These are phyloP conservation scores for Sporobolomyces pararoseus DNA, from an alignment of 768 basidiomycete genomes.

Conservation along the genomic window DNA sequence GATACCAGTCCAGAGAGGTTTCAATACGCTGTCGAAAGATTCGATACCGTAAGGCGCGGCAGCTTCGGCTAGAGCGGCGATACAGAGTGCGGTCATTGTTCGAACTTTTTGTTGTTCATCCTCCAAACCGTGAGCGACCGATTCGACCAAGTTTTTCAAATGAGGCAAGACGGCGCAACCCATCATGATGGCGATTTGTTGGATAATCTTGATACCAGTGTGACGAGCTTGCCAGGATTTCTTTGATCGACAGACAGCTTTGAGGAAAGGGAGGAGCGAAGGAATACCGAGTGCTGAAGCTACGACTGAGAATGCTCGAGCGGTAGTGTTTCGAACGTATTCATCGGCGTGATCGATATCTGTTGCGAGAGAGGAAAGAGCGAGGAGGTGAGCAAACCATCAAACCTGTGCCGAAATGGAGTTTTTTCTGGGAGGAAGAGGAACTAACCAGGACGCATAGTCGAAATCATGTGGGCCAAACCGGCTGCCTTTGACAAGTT, in stretches of 20 bases:
- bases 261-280: constrained; percentile 92
- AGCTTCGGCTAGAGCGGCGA: constrained; percentile 93
- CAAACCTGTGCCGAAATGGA: not conserved
- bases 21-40: constrained; percentile 95
- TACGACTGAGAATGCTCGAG: constrained; percentile 94
- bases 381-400: not conserved
- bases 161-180: constrained; percentile 97
- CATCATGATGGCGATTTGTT: constrained; percentile 99
- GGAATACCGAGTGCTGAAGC: constrained; percentile 98
- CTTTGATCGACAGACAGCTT: constrained; percentile 96
- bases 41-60: constrained; percentile 99
- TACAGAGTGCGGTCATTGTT: constrained; percentile 87
- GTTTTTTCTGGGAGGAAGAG: no score
- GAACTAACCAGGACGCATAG: constrained; percentile 72
- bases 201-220: constrained; percentile 98
- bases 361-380: constrained; percentile 1
- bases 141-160: constrained; percentile 90
- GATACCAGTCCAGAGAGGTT: constrained; percentile 89
- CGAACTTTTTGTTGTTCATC: constrained; percentile 95
- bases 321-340: constrained; percentile 98
- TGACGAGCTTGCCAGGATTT: constrained; percentile 99
- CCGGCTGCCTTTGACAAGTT: constrained; percentile 98
- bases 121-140: constrained; percentile 84
- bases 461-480: constrained; percentile 99
- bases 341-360: constrained; percentile 99